Percentiles rank a stretch among this genome's conserved stretches.
Evolutionary conservation across 768 basidiomycete genomes (phyloP).

Genomic region (Lyophyllum decastes): DNA sequence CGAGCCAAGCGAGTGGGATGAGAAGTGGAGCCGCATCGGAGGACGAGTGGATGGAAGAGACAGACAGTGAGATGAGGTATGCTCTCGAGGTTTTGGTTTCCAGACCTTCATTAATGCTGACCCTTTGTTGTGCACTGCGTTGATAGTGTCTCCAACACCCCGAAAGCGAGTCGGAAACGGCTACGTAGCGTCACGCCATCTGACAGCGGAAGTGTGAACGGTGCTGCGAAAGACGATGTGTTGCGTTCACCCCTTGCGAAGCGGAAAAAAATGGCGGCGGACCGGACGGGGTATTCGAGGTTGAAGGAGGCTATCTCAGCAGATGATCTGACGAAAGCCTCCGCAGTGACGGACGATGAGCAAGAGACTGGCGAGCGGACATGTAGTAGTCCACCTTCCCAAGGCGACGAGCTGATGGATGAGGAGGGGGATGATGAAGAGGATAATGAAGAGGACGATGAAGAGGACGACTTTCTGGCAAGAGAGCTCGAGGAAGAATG

Average conservation of each 20-base stretch:
- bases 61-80: conserved; percentile 39
- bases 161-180: conserved; percentile 63
- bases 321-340: conserved; percentile 39
- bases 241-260: conserved; percentile 76
- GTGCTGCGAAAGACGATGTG: conserved; percentile 36
- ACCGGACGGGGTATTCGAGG: conserved; percentile 63
- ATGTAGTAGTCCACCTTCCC: conserved; percentile 11
- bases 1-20: conserved; percentile 43
- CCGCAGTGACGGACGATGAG: conserved; percentile 12
- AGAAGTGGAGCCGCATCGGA: conserved; percentile 47
- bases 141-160: conserved; percentile 41
- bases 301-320: conserved; percentile 69
- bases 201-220: conserved; percentile 42
- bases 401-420: conserved; percentile 32
- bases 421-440: conserved; percentile 45
- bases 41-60: conserved; percentile 53
- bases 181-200: conserved; percentile 73
- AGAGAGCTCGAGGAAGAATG: conserved; percentile 76
- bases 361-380: conserved; percentile 15
- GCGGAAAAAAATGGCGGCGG: conserved; percentile 73
- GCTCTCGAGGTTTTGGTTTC: conserved; percentile 2
- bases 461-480: conserved; percentile 81
- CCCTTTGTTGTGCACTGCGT: not conserved
- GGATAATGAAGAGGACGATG: conserved; percentile 49
- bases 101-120: not conserved